Evolutionary conservation across 2,329 filamentous ascomycete genomes (phyloP).

Genomic region (Penicillium paneum): DNA sequence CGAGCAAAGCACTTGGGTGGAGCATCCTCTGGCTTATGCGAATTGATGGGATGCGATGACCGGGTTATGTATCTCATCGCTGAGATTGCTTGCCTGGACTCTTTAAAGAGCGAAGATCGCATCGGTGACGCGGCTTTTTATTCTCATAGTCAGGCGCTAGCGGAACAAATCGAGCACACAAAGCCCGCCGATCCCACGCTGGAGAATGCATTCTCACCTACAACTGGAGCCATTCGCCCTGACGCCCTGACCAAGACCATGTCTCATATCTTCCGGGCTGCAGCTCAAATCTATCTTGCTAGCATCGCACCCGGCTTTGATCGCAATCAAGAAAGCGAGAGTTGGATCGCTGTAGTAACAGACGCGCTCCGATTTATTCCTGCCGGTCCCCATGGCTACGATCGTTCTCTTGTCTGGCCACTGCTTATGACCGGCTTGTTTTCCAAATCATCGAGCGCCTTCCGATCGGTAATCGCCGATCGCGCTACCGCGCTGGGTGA

Average conservation of each 20-base stretch:
- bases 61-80: constrained; percentile 97
- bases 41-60: constrained; percentile 97
- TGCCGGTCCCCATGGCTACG: constrained; percentile 74
- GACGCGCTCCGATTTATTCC: constrained; percentile 78
- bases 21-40: constrained; percentile 69
- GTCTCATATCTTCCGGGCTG: constrained; percentile 83
- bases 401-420: constrained; percentile 90
- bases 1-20: constrained; percentile 78
- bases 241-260: constrained; percentile 85
- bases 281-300: constrained; percentile 95
- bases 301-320: constrained; percentile 86
- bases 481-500: constrained; percentile 73
- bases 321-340: constrained; percentile 64
- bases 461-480: constrained; percentile 74
- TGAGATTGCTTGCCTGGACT: constrained; percentile 93
- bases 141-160: constrained; percentile 58
- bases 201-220: constrained; percentile 53
- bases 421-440: constrained; percentile 82
- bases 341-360: constrained; percentile 56
- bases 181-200: constrained; percentile 64
- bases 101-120: constrained; percentile 76
- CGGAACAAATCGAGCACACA: constrained; percentile 70
- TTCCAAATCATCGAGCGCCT: constrained; percentile 67
- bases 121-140: constrained; percentile 77
- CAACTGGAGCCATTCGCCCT: constrained; percentile 71